These are phyloP conservation scores for Tricholoma bakamatsutake DNA, from an alignment of 768 basidiomycete genomes.

Conservation along the genomic window DNA sequence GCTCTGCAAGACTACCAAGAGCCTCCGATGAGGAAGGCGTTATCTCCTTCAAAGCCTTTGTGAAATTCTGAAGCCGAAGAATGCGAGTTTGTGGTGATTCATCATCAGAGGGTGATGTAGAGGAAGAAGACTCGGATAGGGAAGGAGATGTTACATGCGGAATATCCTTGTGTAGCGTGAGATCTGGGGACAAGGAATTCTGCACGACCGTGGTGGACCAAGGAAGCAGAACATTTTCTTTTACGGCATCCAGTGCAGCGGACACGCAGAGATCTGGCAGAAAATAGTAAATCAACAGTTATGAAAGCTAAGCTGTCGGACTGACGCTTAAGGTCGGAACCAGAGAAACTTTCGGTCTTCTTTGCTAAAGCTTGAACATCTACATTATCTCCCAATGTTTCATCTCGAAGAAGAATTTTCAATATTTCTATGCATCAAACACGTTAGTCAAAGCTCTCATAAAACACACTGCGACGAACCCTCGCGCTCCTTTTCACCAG, in stretches of 20 bases:
- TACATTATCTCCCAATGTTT: conserved; percentile 60
- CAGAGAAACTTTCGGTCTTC: conserved; percentile 83
- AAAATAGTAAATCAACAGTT: conserved; percentile 8
- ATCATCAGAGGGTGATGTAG: conserved; percentile 4
- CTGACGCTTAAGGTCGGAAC: conserved; percentile 92
- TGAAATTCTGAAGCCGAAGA: conserved; percentile 62
- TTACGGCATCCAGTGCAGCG: conserved; percentile 87
- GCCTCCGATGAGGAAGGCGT: conserved; percentile 85
- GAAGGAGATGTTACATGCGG: neutral
- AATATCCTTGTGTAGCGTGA: neutral
- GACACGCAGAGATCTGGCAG: conserved; percentile 82
- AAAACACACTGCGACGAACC: conserved; percentile 39
- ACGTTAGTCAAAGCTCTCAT: conserved; percentile 2
- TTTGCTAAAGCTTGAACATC: conserved; percentile 55
- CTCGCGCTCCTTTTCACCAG: conserved; percentile 78
- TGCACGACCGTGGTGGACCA: conserved; percentile 42
- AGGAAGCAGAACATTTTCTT: conserved; percentile 75
- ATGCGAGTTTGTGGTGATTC: conserved; percentile 12
- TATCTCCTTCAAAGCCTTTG: conserved; percentile 82
- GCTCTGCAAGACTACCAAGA: conserved; percentile 64
- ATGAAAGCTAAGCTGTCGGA: conserved; percentile 8
- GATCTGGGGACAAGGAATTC: neutral
- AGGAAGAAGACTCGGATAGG: neutral
- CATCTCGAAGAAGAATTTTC: conserved; percentile 81
- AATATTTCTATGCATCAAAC: conserved; percentile 60